Percentiles rank a stretch among this genome's conserved stretches.
Conservation (phyloP, 2,329 filamentous ascomycete species). For the Phoma sp. region DNA sequence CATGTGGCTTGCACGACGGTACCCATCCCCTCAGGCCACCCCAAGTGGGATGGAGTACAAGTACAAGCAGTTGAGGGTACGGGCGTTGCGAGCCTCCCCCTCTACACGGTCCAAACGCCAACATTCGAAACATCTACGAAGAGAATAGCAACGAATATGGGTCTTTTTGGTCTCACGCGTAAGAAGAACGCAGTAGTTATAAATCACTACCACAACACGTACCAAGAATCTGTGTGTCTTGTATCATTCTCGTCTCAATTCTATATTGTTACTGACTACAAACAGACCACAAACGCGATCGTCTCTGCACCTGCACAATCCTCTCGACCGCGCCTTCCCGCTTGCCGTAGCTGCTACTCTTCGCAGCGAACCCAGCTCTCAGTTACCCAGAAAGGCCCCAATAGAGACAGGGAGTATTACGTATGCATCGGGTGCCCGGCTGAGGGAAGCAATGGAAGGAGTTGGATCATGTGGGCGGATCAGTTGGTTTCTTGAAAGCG, state of each 20-base stretch:
- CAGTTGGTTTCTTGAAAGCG: conserved; percentile 3
- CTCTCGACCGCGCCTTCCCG: background rate
- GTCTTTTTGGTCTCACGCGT: background rate
- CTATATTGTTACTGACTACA: background rate
- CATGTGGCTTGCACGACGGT: conserved; percentile 4
- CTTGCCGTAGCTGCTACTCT: conserved; percentile 12
- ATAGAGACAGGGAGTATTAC: conserved; percentile 5
- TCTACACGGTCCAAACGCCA: no score
- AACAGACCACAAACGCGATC: background rate
- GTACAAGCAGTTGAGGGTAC: background rate
- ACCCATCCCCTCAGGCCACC: conserved; percentile 1
- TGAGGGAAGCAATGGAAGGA: background rate
- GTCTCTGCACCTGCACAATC: background rate
- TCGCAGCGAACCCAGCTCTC: conserved; percentile 3
- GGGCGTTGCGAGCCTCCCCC: no score
- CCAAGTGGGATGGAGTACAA: background rate
- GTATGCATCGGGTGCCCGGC: conserved; percentile 10
- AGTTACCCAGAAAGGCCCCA: conserved; percentile 1
- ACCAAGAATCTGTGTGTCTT: background rate
- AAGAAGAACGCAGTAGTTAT: conserved; percentile 5
- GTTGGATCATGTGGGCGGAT: conserved; percentile 14
- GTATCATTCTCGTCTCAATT: background rate
- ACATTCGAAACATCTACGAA: no score
- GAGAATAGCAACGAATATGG: background rate
- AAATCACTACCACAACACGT: conserved; percentile 6